Evolutionary conservation across 1,284 basidiomycete species (phyloP).

Genomic region (Nidula niveotomentosa): DNA sequence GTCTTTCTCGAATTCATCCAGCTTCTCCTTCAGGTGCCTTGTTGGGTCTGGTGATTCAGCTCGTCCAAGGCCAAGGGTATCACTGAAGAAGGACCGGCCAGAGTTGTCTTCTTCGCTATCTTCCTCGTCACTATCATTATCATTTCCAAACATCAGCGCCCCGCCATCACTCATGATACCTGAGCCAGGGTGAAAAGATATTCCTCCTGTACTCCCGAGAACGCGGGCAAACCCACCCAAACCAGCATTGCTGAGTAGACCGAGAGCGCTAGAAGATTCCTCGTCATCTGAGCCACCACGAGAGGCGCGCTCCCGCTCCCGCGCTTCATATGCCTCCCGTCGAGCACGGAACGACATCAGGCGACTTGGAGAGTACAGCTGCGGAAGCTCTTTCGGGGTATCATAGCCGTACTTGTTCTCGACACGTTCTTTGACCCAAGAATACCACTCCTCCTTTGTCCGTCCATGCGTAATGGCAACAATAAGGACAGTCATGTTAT

Average conservation of each 20-base stretch:
- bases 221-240: slow-evolving; percentile 42
- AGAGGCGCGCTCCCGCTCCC: slow-evolving; percentile 45
- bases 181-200: slow-evolving; percentile 54
- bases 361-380: slow-evolving; percentile 65
- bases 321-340: slow-evolving; percentile 51
- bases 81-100: slow-evolving; percentile 44
- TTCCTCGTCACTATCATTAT: slow-evolving; percentile 58
- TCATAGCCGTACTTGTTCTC: slow-evolving; percentile 70
- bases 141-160: slow-evolving; percentile 56
- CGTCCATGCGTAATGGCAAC: slow-evolving; percentile 87
- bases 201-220: slow-evolving; percentile 49
- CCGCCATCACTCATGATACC: slow-evolving; percentile 47
- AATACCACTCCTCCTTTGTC: slow-evolving; percentile 91
- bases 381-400: slow-evolving; percentile 69
- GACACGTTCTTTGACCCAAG: slow-evolving; percentile 88
- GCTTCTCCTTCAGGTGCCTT: slow-evolving; percentile 54
- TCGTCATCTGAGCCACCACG: slow-evolving; percentile 22
- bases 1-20: slow-evolving; percentile 61
- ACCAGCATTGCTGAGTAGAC: slow-evolving; percentile 24
- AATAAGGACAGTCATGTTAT: slow-evolving; percentile 98
- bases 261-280: slow-evolving; percentile 9
- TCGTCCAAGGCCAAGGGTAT: slow-evolving; percentile 41
- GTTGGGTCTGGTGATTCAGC: slow-evolving; percentile 46
- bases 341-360: slow-evolving; percentile 59
- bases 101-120: slow-evolving; percentile 35